Evolutionary conservation across 768 basidiomycete genomes (phyloP), one percentile per base, ranked within the genome.

Genomic region (Tephrocybe sp.): DNA sequence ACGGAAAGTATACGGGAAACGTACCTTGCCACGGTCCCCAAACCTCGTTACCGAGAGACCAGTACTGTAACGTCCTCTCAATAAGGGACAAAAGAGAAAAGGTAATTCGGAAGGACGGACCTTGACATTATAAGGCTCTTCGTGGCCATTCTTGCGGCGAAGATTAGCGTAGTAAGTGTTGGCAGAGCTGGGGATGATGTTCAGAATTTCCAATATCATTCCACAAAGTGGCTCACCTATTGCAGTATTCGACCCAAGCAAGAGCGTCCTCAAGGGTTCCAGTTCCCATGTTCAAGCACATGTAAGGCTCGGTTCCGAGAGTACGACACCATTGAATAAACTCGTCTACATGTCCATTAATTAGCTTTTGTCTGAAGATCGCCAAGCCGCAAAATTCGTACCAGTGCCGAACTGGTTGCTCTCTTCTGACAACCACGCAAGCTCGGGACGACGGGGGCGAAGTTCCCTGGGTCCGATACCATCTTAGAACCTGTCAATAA

Each of bases 271-370:
- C 79, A 7, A 80, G 66, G 0, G 79, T 81, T 3, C 83, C 81
- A 0, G 80, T 82, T 4, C 81, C 83, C 82, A 83, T 82, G 61
- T 83, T 83, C 23, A 82, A 57, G 54, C 80, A 79, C 40, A 84
- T 74, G 58, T 74, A 83, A 1, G 82, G 83, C 60, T 83, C 80
- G 10, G 74, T 73, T 5, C 72, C 74, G 1, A 78, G 64, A 12
- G 64, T 69, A 10, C 73, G 69, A 53, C 77, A 80, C 71, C 80
- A 84, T 45, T 72, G 64, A 38, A 83, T 78, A 58, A 83, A 83
- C 57, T 78, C 71, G 45, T 76, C 69, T 64, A 27, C 0, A 3
- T n/a, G 42, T 6, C 6, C n/a, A n/a, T n/a, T n/a, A n/a, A 4
- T 23, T 4, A 40, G 33, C n/a, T n/a, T n/a, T 3, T 21, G 3